Evolutionary conservation across 495 filamentous ascomycete species (phyloP).

Genomic region (Talaromyces thailandensis): DNA sequence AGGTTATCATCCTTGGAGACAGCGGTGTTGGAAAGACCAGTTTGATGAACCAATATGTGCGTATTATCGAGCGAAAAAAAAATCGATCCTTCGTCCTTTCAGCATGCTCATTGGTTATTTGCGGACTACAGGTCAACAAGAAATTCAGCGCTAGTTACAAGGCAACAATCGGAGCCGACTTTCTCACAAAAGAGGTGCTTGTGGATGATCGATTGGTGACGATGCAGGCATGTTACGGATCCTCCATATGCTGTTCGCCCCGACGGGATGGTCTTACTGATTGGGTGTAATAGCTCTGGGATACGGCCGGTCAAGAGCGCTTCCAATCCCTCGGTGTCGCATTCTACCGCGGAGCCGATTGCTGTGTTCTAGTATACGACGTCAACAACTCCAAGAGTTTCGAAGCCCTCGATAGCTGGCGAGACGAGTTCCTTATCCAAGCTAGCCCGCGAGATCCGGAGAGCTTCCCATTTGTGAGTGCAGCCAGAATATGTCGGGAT

Average conservation of each 20-base stretch:
- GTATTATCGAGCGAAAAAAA: conserved; percentile 19
- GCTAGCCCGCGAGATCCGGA: conserved; percentile 93
- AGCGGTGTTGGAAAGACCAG: conserved; percentile 98
- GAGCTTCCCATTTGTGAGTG: conserved; percentile 90
- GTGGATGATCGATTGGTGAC: conserved; percentile 96
- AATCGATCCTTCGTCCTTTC: neutral
- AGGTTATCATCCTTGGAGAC: conserved; percentile 98
- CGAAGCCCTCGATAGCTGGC: conserved; percentile 95
- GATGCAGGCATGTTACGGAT: conserved; percentile 75
- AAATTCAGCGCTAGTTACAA: conserved; percentile 99
- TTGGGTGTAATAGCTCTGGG: conserved; percentile 67
- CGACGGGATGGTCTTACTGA: conserved; percentile 4
- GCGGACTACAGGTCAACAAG: conserved; percentile 79
- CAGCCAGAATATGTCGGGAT: conserved; percentile 1
- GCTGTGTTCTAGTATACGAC: conserved; percentile 96
- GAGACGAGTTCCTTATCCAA: conserved; percentile 97
- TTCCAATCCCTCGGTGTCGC: conserved; percentile 97
- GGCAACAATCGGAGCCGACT: conserved; percentile 97
- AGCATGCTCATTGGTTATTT: conserved; percentile 15
- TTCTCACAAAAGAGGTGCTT: conserved; percentile 95
- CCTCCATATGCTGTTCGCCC: neutral
- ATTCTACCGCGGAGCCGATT: conserved; percentile 97
- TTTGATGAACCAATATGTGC: conserved; percentile 99
- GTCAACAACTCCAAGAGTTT: conserved; percentile 99
- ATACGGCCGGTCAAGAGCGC: conserved; percentile 94